phyloP scores from a whole-genome alignment of 345 rosid species.

The Corchorus capsularis region DNA sequence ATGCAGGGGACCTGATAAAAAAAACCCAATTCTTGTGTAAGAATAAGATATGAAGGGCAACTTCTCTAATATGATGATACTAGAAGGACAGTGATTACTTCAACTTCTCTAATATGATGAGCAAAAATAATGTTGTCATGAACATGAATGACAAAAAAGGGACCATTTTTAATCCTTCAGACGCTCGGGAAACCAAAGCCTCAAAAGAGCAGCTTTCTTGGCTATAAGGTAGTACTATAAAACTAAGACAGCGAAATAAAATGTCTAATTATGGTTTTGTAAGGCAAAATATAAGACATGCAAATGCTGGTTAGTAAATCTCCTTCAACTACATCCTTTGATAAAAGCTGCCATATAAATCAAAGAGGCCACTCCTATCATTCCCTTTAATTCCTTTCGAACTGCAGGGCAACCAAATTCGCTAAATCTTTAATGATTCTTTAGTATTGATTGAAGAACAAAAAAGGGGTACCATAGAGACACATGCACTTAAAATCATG shows the following conservation, averaged over 20 bases:
- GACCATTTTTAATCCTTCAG: neutral
- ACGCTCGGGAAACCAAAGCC: neutral
- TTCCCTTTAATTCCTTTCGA: neutral
- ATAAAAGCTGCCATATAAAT: neutral
- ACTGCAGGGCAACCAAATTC: neutral
- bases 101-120: no score
- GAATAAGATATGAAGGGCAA: conserved; percentile 8
- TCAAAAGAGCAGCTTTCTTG: neutral
- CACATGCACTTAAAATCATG: conserved; percentile 41
- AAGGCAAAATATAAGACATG: neutral
- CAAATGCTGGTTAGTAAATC: neutral
- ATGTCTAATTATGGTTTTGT: neutral
- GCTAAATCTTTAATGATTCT: conserved; percentile 14
- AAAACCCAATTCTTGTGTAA: neutral
- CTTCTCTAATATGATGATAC: neutral
- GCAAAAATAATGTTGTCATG: neutral
- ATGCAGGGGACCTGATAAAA: conserved; percentile 64
- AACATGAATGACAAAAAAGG: neutral
- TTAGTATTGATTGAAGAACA: neutral
- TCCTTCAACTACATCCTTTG: neutral
- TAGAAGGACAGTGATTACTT: neutral
- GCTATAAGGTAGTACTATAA: neutral
- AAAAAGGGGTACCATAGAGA: neutral
- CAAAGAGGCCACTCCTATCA: neutral
- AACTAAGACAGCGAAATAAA: neutral